phyloP scores from a whole-genome alignment of 2,329 filamentous ascomycete species.

The Knoxdaviesia capensis region DNA sequence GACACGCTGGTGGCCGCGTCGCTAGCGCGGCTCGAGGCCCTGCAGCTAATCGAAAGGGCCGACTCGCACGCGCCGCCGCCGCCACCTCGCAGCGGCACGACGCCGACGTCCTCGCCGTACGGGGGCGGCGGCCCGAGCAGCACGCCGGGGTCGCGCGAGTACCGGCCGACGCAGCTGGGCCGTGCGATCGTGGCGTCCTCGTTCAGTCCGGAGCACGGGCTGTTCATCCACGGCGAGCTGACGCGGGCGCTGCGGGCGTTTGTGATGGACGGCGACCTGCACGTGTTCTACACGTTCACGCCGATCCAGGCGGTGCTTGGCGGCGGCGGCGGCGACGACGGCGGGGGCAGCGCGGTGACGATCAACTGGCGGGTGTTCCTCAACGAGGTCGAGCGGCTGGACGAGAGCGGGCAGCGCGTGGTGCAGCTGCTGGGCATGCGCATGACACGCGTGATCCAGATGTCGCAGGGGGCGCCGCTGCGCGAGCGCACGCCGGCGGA shows the following conservation, averaged over 20 bases:
- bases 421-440: conserved; percentile 48
- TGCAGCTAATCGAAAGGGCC: conserved; percentile 27
- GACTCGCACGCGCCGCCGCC: no score
- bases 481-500: conserved; percentile 43
- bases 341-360: conserved; percentile 16
- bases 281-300: conserved; percentile 59
- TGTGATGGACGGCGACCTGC: conserved; percentile 66
- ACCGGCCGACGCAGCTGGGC: conserved; percentile 43
- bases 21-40: conserved; percentile 32
- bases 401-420: conserved; percentile 52
- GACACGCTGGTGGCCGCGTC: conserved; percentile 34
- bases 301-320: conserved; percentile 34
- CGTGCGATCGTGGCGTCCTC: conserved; percentile 53
- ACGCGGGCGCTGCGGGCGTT: conserved; percentile 47
- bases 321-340: no score
- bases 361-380: conserved; percentile 58
- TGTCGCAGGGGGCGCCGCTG: conserved; percentile 47
- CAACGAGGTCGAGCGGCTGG: conserved; percentile 47
- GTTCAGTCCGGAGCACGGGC: conserved; percentile 53
- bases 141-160: conserved; percentile 21
- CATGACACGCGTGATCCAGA: conserved; percentile 42
- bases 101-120: no score
- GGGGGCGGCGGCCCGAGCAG: conserved; percentile 12
- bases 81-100: no score
- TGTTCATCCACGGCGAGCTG: conserved; percentile 53